A percentile compares a stretch with the other conserved stretches of the same genome.
phyloP scores from a whole-genome alignment of 345 rosid species.

The Luvunga scandens region DNA sequence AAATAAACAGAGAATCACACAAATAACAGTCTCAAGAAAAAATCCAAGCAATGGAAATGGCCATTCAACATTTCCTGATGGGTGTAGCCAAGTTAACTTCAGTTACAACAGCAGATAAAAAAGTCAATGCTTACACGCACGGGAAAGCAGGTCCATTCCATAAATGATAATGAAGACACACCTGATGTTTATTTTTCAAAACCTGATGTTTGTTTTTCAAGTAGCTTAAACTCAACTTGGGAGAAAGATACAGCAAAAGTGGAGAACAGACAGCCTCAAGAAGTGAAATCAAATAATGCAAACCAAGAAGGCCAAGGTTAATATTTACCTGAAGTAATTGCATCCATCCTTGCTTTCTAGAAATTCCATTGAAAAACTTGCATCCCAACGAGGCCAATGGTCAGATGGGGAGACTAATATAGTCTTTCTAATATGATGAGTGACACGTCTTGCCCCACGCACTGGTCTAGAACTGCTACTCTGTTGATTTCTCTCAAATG shows the following conservation, averaged over 20 bases:
- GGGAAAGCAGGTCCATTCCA: background rate
- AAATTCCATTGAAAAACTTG: slow-evolving; percentile 83
- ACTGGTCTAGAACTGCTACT: slow-evolving; percentile 59
- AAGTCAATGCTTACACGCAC: background rate
- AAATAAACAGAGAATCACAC: background rate
- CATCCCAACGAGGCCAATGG: slow-evolving; percentile 92
- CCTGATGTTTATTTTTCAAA: background rate
- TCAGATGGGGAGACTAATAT: slow-evolving; percentile 68
- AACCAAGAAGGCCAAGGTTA: background rate
- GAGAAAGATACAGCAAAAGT: background rate
- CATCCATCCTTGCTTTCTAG: slow-evolving; percentile 63
- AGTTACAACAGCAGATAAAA: background rate
- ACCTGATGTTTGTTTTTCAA: background rate
- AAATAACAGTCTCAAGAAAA: background rate
- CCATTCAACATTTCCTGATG: background rate
- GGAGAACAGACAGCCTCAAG: background rate
- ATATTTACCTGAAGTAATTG: slow-evolving; percentile 68
- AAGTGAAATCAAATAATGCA: background rate
- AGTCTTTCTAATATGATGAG: slow-evolving; percentile 64
- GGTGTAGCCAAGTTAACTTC: background rate
- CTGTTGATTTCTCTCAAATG: slow-evolving; percentile 66
- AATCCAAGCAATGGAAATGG: background rate
- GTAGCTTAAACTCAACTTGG: background rate
- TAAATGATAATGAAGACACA: background rate
- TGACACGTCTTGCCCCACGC: slow-evolving; percentile 74